Evolutionary conservation across 2,329 filamentous ascomycete genomes (phyloP).

Genomic region (Neofusicoccum umdonicola): DNA sequence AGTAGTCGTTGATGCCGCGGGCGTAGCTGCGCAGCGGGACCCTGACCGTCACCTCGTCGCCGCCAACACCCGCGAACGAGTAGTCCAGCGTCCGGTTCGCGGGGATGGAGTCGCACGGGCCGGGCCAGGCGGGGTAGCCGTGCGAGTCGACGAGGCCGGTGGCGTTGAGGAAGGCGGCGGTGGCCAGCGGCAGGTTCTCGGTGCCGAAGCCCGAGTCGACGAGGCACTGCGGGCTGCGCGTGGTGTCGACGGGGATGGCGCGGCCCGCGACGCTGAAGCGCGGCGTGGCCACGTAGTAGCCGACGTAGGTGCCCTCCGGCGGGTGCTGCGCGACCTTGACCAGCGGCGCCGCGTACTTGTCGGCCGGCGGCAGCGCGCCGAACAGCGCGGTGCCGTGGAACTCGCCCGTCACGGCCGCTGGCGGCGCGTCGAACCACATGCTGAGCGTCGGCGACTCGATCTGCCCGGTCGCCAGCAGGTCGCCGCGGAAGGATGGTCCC

Average conservation of each 20-base stretch:
- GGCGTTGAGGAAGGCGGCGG: slow-evolving; percentile 24
- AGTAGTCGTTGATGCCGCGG: background rate
- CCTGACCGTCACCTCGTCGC: slow-evolving; percentile 18
- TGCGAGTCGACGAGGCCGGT: slow-evolving; percentile 18
- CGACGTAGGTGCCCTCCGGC: slow-evolving; percentile 17
- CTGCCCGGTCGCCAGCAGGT: slow-evolving; percentile 29
- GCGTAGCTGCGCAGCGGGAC: slow-evolving; percentile 11
- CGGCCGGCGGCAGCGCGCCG: slow-evolving; percentile 32
- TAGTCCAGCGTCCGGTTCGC: background rate
- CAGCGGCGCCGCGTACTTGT: slow-evolving; percentile 34
- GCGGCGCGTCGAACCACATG: slow-evolving; percentile 37
- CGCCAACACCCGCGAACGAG: background rate
- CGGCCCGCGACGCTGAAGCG: background rate
- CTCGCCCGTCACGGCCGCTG: slow-evolving; percentile 23
- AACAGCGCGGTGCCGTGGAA: slow-evolving; percentile 33
- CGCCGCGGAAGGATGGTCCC: slow-evolving; percentile 32
- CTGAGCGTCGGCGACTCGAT: slow-evolving; percentile 29
- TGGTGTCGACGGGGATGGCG: background rate
- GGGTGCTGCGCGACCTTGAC: slow-evolving; percentile 26
- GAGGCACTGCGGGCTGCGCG: slow-evolving; percentile 24
- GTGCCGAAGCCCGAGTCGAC: slow-evolving; percentile 32
- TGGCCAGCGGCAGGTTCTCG: slow-evolving; percentile 25
- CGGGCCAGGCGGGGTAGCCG: background rate
- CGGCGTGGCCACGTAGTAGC: slow-evolving; percentile 4
- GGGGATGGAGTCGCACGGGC: slow-evolving; percentile 3